phyloP scores from a whole-genome alignment of 257 asterid species.

The Solanum lignicaule region DNA sequence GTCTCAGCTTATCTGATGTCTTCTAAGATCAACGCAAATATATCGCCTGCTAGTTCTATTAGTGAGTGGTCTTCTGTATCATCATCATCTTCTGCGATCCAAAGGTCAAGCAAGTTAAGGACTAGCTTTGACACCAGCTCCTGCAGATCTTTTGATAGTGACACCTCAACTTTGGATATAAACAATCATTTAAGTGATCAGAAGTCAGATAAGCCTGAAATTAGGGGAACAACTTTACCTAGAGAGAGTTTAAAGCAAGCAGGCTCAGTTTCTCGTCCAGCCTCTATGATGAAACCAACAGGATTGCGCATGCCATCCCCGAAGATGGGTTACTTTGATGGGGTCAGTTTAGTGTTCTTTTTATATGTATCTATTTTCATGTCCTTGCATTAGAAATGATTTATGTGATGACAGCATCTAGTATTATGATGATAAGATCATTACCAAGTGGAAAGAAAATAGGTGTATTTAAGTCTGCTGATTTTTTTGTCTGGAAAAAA shows the following conservation, averaged over 20 bases:
- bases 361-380: background rate
- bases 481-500: background rate
- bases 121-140: constrained; percentile 53
- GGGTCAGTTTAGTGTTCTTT: constrained; percentile 50
- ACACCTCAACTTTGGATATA: constrained; percentile 14
- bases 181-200: constrained; percentile 20
- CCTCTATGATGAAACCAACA: constrained; percentile 50
- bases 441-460: background rate
- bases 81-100: constrained; percentile 60
- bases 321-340: constrained; percentile 88
- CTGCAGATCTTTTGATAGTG: constrained; percentile 40
- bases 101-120: constrained; percentile 40
- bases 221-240: constrained; percentile 17
- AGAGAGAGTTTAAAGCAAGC: constrained; percentile 29
- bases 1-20: constrained; percentile 44
- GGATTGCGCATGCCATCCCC: constrained; percentile 94
- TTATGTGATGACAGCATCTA: background rate
- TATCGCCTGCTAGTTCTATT: constrained; percentile 88
- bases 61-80: constrained; percentile 95
- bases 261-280: constrained; percentile 26
- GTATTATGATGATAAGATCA: background rate
- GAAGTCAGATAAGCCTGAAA: constrained; percentile 21
- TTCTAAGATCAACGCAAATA: constrained; percentile 44
- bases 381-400: background rate
- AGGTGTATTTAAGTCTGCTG: background rate